Evolutionary conservation across 2,329 filamentous ascomycete species (phyloP).

Genomic region (Colletotrichum euphorbiae): DNA sequence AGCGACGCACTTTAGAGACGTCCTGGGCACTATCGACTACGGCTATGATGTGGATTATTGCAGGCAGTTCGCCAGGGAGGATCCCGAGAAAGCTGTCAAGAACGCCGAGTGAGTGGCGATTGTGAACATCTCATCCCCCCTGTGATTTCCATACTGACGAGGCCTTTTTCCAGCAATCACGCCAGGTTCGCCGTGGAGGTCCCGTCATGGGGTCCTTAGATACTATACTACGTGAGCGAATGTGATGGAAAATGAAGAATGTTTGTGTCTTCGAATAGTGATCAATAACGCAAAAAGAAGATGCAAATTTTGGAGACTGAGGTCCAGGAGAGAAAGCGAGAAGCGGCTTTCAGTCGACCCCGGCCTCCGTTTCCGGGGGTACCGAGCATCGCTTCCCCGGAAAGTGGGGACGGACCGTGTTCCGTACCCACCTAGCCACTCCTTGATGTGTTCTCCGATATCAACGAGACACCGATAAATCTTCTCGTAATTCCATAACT

Average conservation of each 20-base stretch:
- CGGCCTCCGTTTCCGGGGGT: background rate
- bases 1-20: slow-evolving; percentile 1
- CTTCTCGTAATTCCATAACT: background rate
- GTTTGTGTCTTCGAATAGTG: no score
- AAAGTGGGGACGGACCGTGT: slow-evolving; percentile 16
- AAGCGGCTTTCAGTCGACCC: no score
- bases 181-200: background rate
- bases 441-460: background rate
- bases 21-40: background rate
- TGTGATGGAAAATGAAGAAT: no score
- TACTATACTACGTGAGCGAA: no score
- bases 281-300: no score
- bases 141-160: background rate
- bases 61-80: background rate
- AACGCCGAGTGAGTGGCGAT: background rate
- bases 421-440: slow-evolving; percentile 13
- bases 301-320: no score
- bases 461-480: background rate
- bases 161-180: background rate
- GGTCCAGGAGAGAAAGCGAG: no score
- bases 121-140: background rate
- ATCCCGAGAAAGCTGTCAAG: slow-evolving; percentile 11
- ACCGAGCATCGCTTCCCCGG: background rate
- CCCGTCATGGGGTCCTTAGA: background rate
- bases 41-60: background rate